Evolutionary conservation across 2,329 filamentous ascomycete genomes (phyloP).

Genomic region (Arthrobotrys musiformis): DNA sequence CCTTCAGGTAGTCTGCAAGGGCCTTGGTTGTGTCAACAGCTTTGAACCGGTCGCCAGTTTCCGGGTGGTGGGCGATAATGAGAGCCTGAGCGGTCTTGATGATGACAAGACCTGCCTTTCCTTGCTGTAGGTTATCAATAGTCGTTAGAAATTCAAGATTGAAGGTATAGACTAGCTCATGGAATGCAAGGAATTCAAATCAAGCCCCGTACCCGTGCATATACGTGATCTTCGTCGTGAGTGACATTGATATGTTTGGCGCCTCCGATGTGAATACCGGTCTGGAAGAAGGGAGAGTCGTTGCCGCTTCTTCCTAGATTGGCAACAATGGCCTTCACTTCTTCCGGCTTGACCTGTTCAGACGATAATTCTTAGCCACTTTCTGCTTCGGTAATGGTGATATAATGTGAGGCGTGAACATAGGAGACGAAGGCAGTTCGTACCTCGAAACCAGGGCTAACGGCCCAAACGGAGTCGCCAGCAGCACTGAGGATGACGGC

Average conservation of each 20-base stretch:
- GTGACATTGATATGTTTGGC: conserved; percentile 75
- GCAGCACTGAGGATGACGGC: conserved; percentile 84
- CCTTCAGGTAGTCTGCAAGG: conserved; percentile 87
- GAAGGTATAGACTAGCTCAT: conserved; percentile 64
- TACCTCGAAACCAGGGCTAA: conserved; percentile 78
- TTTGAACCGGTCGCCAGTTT: conserved; percentile 77
- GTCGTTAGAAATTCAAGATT: neutral
- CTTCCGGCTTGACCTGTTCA: conserved; percentile 61
- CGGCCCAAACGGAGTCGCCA: conserved; percentile 83
- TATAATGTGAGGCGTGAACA: conserved; percentile 20
- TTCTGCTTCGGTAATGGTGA: too few relatives aligned
- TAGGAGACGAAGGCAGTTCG: neutral
- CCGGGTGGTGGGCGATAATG: conserved; percentile 86
- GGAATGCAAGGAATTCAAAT: conserved; percentile 60
- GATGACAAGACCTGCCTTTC: conserved; percentile 81
- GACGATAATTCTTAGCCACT: neutral
- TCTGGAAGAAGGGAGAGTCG: conserved; percentile 62
- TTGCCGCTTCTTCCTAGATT: neutral
- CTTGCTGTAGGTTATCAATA: conserved; percentile 65
- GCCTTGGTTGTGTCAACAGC: conserved; percentile 77
- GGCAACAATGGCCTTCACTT: conserved; percentile 70
- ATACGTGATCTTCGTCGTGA: conserved; percentile 3
- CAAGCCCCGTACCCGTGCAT: conserved; percentile 2
- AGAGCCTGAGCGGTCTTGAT: conserved; percentile 90
- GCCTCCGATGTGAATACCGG: conserved; percentile 79